Conservation (phyloP, 257 asterid species). For the Cinchona pubescens region DNA sequence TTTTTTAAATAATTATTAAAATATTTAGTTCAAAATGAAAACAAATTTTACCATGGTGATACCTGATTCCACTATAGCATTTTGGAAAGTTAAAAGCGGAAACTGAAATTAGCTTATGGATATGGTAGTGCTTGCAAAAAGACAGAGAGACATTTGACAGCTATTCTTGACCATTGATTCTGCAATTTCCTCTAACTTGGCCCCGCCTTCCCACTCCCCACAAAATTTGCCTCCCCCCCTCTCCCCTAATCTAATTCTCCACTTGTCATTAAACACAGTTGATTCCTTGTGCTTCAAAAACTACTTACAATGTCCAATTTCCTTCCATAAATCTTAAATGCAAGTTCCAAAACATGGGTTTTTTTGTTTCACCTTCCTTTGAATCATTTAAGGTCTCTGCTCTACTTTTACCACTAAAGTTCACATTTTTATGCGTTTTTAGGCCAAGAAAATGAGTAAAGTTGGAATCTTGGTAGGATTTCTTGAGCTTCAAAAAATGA, state of each 20-base stretch:
- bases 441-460: background rate
- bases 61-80: too few relatives aligned
- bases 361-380: conserved; percentile 9
- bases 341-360: conserved; percentile 10
- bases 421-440: background rate
- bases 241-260: conserved; percentile 24
- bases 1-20: too few relatives aligned
- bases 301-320: conserved; percentile 17
- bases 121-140: conserved; percentile 24
- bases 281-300: conserved; percentile 42
- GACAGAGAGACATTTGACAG: conserved; percentile 19
- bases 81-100: background rate
- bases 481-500: conserved; percentile 48
- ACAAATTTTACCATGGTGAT: too few relatives aligned
- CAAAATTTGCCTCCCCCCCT: conserved; percentile 29
- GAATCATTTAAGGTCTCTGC: conserved; percentile 10
- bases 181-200: background rate
- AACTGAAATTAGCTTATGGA: conserved; percentile 18
- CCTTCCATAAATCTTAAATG: conserved; percentile 4
- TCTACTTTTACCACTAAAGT: conserved; percentile 6
- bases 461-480: background rate
- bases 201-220: conserved; percentile 23
- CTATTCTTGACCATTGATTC: conserved; percentile 6
- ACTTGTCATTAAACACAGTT: conserved; percentile 32
- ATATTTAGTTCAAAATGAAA: too few relatives aligned